A percentile compares a stretch with the other conserved stretches of the same genome.
phyloP scores from a whole-genome alignment of 2,329 filamentous ascomycete species.

The Zasmidium angulare region DNA sequence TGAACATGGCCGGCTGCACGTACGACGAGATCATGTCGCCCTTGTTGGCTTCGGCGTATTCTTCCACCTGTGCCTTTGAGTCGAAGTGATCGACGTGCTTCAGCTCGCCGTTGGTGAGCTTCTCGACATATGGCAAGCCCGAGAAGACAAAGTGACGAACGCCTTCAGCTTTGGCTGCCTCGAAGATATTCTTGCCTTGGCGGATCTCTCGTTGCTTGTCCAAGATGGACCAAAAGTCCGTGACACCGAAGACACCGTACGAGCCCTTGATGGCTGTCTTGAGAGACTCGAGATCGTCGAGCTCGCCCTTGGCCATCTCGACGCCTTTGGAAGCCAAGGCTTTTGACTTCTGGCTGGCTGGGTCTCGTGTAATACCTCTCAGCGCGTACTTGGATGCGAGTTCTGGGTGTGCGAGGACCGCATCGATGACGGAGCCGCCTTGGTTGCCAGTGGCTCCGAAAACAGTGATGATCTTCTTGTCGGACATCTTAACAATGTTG shows the following conservation, averaged over 20 bases:
- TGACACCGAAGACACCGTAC: slow-evolving; percentile 51
- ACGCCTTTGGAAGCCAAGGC: slow-evolving; percentile 48
- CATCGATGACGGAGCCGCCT: slow-evolving; percentile 56
- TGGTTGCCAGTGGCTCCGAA: slow-evolving; percentile 63
- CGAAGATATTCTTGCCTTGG: slow-evolving; percentile 37
- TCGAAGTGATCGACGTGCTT: slow-evolving; percentile 40
- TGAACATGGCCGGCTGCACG: slow-evolving; percentile 28
- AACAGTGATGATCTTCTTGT: slow-evolving; percentile 52
- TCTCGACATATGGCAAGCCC: slow-evolving; percentile 30
- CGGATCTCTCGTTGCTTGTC: slow-evolving; percentile 32
- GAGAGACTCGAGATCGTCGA: slow-evolving; percentile 49
- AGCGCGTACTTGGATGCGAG: slow-evolving; percentile 52
- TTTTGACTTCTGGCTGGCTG: slow-evolving; percentile 45
- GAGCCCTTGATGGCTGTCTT: slow-evolving; percentile 47
- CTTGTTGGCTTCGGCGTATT: slow-evolving; percentile 33
- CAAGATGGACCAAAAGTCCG: slow-evolving; percentile 50
- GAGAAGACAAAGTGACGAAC: slow-evolving; percentile 43
- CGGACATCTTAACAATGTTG: slow-evolving; percentile 17
- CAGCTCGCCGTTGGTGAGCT: slow-evolving; percentile 32
- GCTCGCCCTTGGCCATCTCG: slow-evolving; percentile 54
- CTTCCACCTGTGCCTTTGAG: slow-evolving; percentile 37
- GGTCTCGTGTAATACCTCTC: slow-evolving; percentile 57
- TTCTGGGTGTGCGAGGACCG: slow-evolving; percentile 44
- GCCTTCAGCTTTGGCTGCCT: slow-evolving; percentile 30
- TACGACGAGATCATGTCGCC: slow-evolving; percentile 24